A percentile compares a stretch with the other conserved stretches of the same genome.
phyloP scores from a whole-genome alignment of 805 yeast genomes.

The Barnettozyma botsteinii region DNA sequence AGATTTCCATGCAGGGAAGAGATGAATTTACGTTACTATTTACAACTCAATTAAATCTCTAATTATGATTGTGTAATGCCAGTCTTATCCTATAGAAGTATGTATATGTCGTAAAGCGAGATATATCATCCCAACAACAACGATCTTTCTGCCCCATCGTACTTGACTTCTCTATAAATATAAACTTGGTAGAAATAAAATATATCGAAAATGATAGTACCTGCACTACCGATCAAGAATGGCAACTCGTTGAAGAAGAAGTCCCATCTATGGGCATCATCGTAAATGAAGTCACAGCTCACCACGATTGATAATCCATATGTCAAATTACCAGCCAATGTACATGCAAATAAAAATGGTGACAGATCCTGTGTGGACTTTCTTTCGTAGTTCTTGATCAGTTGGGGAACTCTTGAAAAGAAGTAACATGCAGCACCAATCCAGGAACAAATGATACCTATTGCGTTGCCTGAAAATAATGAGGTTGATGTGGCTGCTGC shows the following conservation, averaged over 20 bases:
- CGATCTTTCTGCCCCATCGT: constrained; percentile 10
- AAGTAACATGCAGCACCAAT: constrained; percentile 69
- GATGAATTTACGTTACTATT: too few species aligned
- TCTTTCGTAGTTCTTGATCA: constrained; percentile 65
- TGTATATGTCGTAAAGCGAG: too few species aligned
- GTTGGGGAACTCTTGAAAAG: constrained; percentile 78
- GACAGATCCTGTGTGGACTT: constrained; percentile 87
- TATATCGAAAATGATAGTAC: constrained; percentile 75
- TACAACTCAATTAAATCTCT: too few species aligned
- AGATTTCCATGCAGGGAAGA: too few species aligned
- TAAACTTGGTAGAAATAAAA: constrained; percentile 60
- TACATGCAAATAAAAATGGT: constrained; percentile 71
- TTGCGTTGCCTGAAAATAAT: constrained; percentile 1
- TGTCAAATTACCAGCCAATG: constrained; percentile 69
- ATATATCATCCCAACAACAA: constrained; percentile 10
- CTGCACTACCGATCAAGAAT: constrained; percentile 77
- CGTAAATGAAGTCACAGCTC: constrained; percentile 45
- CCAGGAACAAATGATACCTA: constrained; percentile 66
- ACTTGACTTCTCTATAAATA: constrained; percentile 23
- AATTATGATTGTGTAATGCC: too few species aligned
- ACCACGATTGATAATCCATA: constrained; percentile 72
- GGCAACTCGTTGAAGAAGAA: constrained; percentile 73
- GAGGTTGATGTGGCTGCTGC: background rate
- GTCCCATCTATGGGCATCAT: constrained; percentile 30
- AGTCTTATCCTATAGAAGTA: too few species aligned